Percentiles rank a stretch among this genome's conserved stretches.
phyloP scores from a whole-genome alignment of 352 stramenopile species.

The Phytophthora rubi region DNA sequence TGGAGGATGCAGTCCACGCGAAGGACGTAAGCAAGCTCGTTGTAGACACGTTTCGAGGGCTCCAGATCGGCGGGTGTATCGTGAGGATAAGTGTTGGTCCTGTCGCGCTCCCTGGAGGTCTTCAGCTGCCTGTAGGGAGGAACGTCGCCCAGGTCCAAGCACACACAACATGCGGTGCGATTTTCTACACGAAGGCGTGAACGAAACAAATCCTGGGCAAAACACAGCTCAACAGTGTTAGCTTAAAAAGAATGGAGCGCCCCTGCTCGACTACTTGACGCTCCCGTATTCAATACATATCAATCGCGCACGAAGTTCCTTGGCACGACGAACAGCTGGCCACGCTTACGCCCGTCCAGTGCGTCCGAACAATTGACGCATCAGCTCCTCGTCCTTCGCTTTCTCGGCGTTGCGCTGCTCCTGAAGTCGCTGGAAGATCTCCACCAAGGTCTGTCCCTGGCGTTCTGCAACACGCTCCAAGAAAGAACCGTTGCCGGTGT shows the following conservation, averaged over 20 bases:
- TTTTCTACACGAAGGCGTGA: constrained; percentile 45
- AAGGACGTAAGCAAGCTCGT: constrained; percentile 35
- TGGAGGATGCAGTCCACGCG: constrained; percentile 29
- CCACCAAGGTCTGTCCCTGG: constrained; percentile 42
- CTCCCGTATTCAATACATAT: constrained; percentile 11
- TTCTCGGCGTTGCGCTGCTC: constrained; percentile 38
- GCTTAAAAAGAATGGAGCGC: constrained; percentile 17
- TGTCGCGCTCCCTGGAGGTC: constrained; percentile 35
- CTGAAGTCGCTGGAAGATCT: constrained; percentile 45
- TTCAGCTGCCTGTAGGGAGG: constrained; percentile 5
- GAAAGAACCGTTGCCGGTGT: constrained; percentile 40
- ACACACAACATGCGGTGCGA: constrained; percentile 53
- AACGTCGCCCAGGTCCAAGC: constrained; percentile 39
- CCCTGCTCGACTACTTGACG: neutral
- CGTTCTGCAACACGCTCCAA: constrained; percentile 44
- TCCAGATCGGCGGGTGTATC: constrained; percentile 44
- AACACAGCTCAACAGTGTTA: constrained; percentile 17
- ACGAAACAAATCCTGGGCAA: neutral
- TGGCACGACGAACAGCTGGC: neutral
- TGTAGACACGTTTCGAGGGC: constrained; percentile 27
- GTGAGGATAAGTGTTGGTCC: constrained; percentile 47
- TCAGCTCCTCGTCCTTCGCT: constrained; percentile 39
- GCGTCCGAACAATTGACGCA: constrained; percentile 32
- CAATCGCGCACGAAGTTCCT: neutral
- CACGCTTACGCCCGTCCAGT: constrained; percentile 10